A percentile compares a stretch with the other conserved stretches of the same genome.
These are phyloP conservation scores for Prunus persica DNA, from an alignment of 306 rosid genomes.

Conservation along the genomic window Prunus_persica_NCBIv2 NC_034014.1:1370001-1370500, in stretches of 20 bases:
- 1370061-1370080: slow-evolving; percentile 62
- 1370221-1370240: slow-evolving; percentile 87
- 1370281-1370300: slow-evolving; percentile 51
- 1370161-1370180: not conserved
- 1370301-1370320: slow-evolving; percentile 40
- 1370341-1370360: not conserved
- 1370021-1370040: slow-evolving; percentile 78
- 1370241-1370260: slow-evolving; percentile 66
- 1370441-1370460: slow-evolving; percentile 79
- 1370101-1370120: not conserved
- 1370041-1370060: slow-evolving; percentile 89
- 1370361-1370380: not conserved
- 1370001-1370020: slow-evolving; percentile 84
- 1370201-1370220: slow-evolving; percentile 39
- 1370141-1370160: too few species aligned
- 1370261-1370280: slow-evolving; percentile 65
- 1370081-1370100: slow-evolving; percentile 49
- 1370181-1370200: not conserved
- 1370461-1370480: slow-evolving; percentile 59
- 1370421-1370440: slow-evolving; percentile 60
- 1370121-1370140: too few species aligned
- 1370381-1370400: not conserved
- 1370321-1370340: slow-evolving; percentile 50
- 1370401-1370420: slow-evolving; percentile 47
- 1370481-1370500: slow-evolving; percentile 53